These are phyloP conservation scores for Dacryopinax primogenitus DNA, from an alignment of 768 basidiomycete genomes.

Conservation along the genomic window DNA sequence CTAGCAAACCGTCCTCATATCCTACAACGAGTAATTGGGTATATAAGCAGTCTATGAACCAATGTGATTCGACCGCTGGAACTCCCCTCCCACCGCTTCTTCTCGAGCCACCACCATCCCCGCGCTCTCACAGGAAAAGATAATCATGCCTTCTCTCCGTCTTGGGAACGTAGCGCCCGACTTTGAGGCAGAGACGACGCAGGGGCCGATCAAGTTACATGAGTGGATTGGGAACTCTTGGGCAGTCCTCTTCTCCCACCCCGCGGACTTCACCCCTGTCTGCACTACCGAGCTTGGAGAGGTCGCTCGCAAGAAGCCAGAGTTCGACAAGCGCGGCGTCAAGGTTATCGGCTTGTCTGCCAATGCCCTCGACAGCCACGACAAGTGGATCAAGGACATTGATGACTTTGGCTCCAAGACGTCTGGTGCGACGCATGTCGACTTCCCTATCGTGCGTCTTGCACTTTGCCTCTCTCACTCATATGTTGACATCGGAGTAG, in stretches of 20 bases:
- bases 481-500: conserved; percentile 28
- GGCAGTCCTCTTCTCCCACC: conserved; percentile 90
- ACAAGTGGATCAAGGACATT: conserved; percentile 82
- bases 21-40: background rate
- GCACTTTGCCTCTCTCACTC: background rate
- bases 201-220: conserved; percentile 67
- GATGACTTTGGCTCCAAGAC: conserved; percentile 59
- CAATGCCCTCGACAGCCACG: conserved; percentile 74
- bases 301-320: conserved; percentile 71
- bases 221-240: conserved; percentile 83
- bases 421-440: conserved; percentile 53
- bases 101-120: background rate
- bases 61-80: background rate
- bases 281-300: conserved; percentile 97
- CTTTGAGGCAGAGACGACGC: conserved; percentile 81
- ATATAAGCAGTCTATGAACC: background rate
- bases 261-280: conserved; percentile 83
- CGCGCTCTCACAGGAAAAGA: background rate
- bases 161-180: conserved; percentile 84
- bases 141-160: conserved; percentile 12
- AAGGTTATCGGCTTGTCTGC: conserved; percentile 91
- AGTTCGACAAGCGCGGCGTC: conserved; percentile 78
- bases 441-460: conserved; percentile 76
- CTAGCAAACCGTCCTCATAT: background rate
- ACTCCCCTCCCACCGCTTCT: background rate